Conservation (phyloP, 208 protist species). For the Trichomonas tenax region DNA sequence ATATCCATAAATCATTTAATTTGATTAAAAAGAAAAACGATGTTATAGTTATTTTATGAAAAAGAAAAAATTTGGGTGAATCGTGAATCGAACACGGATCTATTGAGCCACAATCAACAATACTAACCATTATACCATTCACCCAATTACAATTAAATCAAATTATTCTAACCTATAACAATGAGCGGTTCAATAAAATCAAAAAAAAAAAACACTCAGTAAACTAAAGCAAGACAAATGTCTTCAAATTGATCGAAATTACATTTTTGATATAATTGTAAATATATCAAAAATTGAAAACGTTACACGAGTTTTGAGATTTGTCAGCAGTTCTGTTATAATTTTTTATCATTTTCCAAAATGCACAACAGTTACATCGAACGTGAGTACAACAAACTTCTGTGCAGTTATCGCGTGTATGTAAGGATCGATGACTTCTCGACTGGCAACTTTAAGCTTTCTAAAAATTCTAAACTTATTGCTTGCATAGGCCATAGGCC, state of each 20-base stretch:
- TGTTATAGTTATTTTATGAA: not conserved
- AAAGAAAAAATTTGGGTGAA: not conserved
- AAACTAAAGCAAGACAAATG: no score
- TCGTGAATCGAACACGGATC: not conserved
- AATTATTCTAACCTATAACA: not conserved
- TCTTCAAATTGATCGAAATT: no score
- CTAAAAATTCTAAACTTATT: not conserved
- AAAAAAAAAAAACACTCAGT: no score
- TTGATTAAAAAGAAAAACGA: no score
- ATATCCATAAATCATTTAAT: no score
- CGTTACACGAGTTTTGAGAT: no score
- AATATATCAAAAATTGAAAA: no score
- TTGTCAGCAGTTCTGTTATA: no score
- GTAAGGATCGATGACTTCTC: not conserved
- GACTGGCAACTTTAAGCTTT: not conserved
- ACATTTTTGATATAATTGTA: no score
- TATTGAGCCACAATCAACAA: conserved; percentile 17
- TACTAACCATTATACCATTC: conserved; percentile 17
- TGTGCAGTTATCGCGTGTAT: not conserved
- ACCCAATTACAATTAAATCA: not conserved
- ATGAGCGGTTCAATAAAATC: no score
- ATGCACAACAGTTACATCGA: no score
- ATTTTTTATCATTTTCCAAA: no score
- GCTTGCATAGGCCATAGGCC: not conserved
- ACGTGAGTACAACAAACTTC: not conserved